phyloP scores from a whole-genome alignment of 116 monocot species.

The Papilionanthe hybrid region DNA sequence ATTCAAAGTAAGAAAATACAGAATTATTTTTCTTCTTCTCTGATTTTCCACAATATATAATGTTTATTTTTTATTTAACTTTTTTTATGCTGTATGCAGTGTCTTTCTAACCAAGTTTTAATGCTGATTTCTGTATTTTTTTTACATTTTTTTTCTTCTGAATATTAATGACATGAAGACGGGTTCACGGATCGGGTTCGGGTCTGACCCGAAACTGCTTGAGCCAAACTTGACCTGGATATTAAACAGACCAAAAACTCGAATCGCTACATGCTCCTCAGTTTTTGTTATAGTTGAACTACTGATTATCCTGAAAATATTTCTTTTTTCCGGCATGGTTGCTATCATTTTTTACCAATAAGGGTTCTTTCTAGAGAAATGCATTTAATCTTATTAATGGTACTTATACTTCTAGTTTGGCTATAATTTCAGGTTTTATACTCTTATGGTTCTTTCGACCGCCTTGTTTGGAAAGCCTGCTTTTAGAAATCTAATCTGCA shows the following conservation, averaged over 20 bases:
- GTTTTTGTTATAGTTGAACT: neutral
- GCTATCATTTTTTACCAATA: neutral
- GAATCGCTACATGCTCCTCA: no score
- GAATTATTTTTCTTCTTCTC: no score
- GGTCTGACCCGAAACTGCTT: no score
- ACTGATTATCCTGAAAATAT: neutral
- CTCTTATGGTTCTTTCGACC: slow-evolving; percentile 95
- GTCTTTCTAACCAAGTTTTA: neutral
- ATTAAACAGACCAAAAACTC: no score
- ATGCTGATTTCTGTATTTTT: neutral
- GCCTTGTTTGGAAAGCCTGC: slow-evolving; percentile 95
- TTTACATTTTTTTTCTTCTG: neutral
- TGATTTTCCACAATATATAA: no score
- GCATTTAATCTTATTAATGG: neutral
- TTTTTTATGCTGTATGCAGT: neutral
- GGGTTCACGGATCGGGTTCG: no score
- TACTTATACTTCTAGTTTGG: slow-evolving; percentile 3
- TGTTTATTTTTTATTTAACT: neutral
- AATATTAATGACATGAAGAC: neutral
- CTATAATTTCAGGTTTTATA: slow-evolving; percentile 77
- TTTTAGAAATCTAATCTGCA: slow-evolving; percentile 96
- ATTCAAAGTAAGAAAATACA: no score
- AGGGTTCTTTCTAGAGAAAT: neutral
- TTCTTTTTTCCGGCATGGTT: neutral
- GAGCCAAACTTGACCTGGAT: no score